These are phyloP conservation scores for Chenopodium suecicum DNA, from an alignment of 148 eudicot genomes.

Conservation along the genomic window DNA sequence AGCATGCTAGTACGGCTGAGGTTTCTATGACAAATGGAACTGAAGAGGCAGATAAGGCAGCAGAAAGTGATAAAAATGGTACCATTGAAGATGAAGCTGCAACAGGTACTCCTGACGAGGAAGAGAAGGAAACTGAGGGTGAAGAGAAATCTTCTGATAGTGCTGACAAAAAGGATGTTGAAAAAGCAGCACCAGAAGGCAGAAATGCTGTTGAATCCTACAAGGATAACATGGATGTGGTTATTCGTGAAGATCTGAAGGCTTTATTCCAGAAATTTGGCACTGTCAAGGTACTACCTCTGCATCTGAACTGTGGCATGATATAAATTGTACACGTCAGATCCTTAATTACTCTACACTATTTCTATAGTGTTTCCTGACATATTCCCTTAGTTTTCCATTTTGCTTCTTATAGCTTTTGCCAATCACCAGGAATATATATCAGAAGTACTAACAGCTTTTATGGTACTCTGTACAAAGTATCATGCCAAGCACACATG, in stretches of 20 bases:
- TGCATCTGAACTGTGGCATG: not conserved
- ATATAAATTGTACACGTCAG: not conserved
- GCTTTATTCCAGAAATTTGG: slow-evolving; percentile 72
- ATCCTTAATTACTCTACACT: slow-evolving; percentile 9
- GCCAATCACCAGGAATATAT: not conserved
- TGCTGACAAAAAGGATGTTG: slow-evolving; percentile 34
- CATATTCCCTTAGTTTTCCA: not conserved
- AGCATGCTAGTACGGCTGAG: slow-evolving; percentile 32
- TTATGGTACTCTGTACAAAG: not conserved
- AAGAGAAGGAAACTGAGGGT: slow-evolving; percentile 44
- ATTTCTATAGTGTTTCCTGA: not conserved
- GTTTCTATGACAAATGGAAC: slow-evolving; percentile 25
- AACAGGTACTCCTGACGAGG: slow-evolving; percentile 38
- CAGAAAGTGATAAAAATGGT: slow-evolving; percentile 34
- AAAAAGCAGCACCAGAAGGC: slow-evolving; percentile 34
- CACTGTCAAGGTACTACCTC: slow-evolving; percentile 62
- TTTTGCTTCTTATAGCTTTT: not conserved
- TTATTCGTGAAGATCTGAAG: slow-evolving; percentile 86
- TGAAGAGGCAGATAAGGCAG: slow-evolving; percentile 31
- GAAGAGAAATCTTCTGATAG: slow-evolving; percentile 39
- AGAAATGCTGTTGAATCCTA: slow-evolving; percentile 30
- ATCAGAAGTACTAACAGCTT: not conserved
- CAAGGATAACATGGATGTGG: slow-evolving; percentile 62
- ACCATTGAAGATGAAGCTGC: slow-evolving; percentile 30
- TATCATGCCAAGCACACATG: not conserved